Conservation (phyloP, 2,329 filamentous ascomycete species). For the Claviceps sp. region DNA sequence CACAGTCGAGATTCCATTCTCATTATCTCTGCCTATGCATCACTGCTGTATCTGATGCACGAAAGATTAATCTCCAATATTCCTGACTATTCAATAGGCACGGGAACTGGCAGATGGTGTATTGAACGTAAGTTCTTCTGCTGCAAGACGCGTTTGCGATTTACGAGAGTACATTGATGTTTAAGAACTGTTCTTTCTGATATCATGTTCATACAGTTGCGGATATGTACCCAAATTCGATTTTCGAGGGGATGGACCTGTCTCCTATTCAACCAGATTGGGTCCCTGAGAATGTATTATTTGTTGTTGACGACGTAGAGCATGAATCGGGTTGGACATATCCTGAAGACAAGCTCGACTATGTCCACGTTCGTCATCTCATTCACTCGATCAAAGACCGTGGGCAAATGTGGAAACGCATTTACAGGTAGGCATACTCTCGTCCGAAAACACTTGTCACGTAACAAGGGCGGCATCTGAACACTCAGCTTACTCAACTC, state of each 20-base stretch:
- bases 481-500: not conserved
- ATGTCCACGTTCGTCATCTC: constrained; percentile 34
- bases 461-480: not conserved
- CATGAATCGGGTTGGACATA: constrained; percentile 36
- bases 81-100: constrained; percentile 20
- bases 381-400: constrained; percentile 31
- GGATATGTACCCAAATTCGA: constrained; percentile 29
- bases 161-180: not conserved
- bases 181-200: not conserved
- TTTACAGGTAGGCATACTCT: constrained; percentile 23
- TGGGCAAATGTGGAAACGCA: constrained; percentile 25
- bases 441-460: not conserved
- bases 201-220: constrained; percentile 22
- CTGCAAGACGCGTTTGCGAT: not conserved
- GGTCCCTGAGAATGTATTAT: constrained; percentile 37
- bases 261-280: constrained; percentile 39
- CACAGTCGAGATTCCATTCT: no score
- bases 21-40: not conserved
- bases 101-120: constrained; percentile 38
- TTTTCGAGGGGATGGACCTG: constrained; percentile 35
- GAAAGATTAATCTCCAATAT: not conserved
- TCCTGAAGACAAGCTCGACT: constrained; percentile 31
- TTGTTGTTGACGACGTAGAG: constrained; percentile 39
- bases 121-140: constrained; percentile 30
- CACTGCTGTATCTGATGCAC: not conserved